Percentiles rank a stretch among this genome's conserved stretches.
phyloP scores from a whole-genome alignment of 306 rosid species.

The Malus fusca region DNA sequence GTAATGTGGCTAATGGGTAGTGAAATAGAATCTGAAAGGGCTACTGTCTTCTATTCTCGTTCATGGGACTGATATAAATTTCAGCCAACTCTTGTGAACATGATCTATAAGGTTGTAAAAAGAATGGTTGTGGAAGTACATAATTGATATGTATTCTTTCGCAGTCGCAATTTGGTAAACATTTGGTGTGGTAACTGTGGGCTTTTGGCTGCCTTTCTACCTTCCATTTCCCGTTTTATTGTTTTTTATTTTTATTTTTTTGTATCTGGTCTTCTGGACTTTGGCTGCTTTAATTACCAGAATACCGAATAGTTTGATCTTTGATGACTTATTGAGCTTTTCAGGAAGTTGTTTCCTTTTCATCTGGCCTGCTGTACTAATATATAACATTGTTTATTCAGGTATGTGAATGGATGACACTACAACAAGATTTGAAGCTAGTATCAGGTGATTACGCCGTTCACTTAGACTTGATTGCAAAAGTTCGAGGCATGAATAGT shows the following conservation, averaged over 20 bases:
- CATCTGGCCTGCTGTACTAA: slow-evolving; percentile 7
- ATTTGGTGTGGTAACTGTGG: neutral
- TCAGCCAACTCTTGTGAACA: neutral
- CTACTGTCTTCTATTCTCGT: neutral
- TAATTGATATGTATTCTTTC: neutral
- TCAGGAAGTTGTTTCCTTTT: slow-evolving; percentile 1
- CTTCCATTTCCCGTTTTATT: neutral
- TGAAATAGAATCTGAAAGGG: neutral
- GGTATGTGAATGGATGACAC: slow-evolving; percentile 93
- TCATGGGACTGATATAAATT: neutral
- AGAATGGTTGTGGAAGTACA: neutral
- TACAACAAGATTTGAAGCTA: slow-evolving; percentile 59
- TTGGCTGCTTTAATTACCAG: neutral
- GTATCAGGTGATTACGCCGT: slow-evolving; percentile 76
- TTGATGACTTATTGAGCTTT: neutral
- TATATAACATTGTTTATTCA: slow-evolving; percentile 20
- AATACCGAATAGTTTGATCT: neutral
- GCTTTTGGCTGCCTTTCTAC: neutral
- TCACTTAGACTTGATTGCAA: slow-evolving; percentile 86
- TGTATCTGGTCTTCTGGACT: neutral
- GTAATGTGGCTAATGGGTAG: neutral
- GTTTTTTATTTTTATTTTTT: neutral
- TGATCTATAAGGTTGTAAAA: neutral
- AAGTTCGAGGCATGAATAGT: slow-evolving; percentile 69
- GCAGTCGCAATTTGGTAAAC: neutral